Conservation (phyloP, 2,329 filamentous ascomycete species). For the Alternaria arbusti region DNA sequence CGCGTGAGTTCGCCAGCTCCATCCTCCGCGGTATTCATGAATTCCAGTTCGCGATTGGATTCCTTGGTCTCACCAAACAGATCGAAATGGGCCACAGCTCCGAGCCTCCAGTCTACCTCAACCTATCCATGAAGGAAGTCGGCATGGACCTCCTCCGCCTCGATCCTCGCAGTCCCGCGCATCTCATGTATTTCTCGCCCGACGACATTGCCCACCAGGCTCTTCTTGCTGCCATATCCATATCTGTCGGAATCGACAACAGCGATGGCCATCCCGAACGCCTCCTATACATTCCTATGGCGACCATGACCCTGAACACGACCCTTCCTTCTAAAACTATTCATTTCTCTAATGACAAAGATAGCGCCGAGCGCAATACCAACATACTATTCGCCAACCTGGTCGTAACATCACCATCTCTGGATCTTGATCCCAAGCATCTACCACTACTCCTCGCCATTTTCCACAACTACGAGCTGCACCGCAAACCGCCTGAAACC, state of each 20-base stretch:
- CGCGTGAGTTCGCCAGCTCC: constrained; percentile 89
- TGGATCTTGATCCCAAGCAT: constrained; percentile 92
- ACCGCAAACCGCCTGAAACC: constrained; percentile 30
- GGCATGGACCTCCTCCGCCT: constrained; percentile 91
- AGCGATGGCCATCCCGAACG: constrained; percentile 85
- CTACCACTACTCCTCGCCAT: constrained; percentile 83
- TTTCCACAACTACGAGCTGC: constrained; percentile 59
- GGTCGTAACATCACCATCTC: constrained; percentile 91
- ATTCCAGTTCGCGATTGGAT: constrained; percentile 92
- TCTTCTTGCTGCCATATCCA: constrained; percentile 86
- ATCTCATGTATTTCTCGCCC: constrained; percentile 97
- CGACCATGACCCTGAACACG: constrained; percentile 91
- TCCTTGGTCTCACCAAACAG: constrained; percentile 83
- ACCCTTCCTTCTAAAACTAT: constrained; percentile 95
- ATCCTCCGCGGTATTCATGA: constrained; percentile 93
- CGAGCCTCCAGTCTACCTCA: constrained; percentile 77
- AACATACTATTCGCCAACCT: constrained; percentile 97
- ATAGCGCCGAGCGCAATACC: constrained; percentile 84
- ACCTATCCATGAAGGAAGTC: constrained; percentile 94
- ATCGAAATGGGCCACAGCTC: constrained; percentile 71
- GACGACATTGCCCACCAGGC: constrained; percentile 95
- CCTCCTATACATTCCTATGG: constrained; percentile 94
- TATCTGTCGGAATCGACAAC: constrained; percentile 90
- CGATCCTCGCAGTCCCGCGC: constrained; percentile 89
- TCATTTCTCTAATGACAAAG: constrained; percentile 72